These are phyloP conservation scores for Podospora tetraspora DNA, from an alignment of 495 filamentous ascomycete species.

Conservation along the genomic window DNA sequence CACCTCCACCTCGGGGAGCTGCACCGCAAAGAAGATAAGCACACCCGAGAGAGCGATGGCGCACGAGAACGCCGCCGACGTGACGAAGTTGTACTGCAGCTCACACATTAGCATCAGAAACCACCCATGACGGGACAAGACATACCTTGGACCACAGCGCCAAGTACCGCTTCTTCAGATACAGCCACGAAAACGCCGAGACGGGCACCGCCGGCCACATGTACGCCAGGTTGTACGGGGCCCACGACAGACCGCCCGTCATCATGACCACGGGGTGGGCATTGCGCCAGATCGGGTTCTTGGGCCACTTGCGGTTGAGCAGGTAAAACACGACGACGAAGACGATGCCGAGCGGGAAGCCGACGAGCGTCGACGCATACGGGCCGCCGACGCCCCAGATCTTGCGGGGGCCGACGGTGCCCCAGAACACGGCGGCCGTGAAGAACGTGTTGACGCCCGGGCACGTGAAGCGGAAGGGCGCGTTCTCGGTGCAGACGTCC, in stretches of 20 bases:
- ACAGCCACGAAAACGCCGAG: constrained; percentile 36
- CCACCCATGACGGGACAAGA: not conserved
- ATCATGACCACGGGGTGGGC: constrained; percentile 39
- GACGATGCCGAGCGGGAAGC: constrained; percentile 36
- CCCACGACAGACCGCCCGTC: constrained; percentile 31
- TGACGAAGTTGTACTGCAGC: constrained; percentile 40
- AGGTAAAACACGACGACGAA: constrained; percentile 30
- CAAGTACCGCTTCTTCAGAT: constrained; percentile 31
- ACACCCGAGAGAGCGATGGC: constrained; percentile 38
- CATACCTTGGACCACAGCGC: constrained; percentile 40
- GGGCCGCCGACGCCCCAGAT: constrained; percentile 36
- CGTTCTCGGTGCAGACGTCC: constrained; percentile 35
- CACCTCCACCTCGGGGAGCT: constrained; percentile 31
- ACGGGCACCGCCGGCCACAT: constrained; percentile 39
- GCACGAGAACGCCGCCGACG: constrained; percentile 34
- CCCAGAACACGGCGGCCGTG: constrained; percentile 42
- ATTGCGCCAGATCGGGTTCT: constrained; percentile 31
- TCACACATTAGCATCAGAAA: not conserved
- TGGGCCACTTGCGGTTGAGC: constrained; percentile 29
- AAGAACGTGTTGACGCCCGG: constrained; percentile 42
- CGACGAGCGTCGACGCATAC: constrained; percentile 33
- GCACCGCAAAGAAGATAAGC: constrained; percentile 39
- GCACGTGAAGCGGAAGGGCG: constrained; percentile 38
- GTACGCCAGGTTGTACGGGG: constrained; percentile 36
- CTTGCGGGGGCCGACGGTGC: constrained; percentile 42